Conservation (phyloP, 805 yeast genomes). For the Wickerhamomyces pijperi region DNA sequence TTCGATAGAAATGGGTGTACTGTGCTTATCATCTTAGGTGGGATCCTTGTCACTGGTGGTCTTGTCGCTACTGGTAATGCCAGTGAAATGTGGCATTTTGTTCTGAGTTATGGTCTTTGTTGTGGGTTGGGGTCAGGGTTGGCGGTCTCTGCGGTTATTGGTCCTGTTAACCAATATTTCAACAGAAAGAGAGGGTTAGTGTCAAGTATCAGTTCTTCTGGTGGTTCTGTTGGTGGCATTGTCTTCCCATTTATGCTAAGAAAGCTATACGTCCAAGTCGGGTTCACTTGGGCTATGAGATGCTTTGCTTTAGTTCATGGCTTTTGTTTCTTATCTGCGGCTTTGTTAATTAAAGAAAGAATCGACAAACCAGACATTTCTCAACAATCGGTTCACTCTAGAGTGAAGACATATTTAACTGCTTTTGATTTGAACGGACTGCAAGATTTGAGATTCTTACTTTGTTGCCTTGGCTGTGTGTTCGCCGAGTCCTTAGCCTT, state of each 20-base stretch:
- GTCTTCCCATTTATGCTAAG: slow-evolving; percentile 41
- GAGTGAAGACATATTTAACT: slow-evolving; percentile 8
- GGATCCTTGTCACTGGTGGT: slow-evolving; percentile 32
- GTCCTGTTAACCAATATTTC: slow-evolving; percentile 58
- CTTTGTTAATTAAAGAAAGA: slow-evolving; percentile 29
- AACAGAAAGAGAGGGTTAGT: slow-evolving; percentile 43
- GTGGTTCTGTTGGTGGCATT: slow-evolving; percentile 45
- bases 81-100: slow-evolving; percentile 43
- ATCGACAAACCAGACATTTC: slow-evolving; percentile 8
- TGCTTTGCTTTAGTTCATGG: slow-evolving; percentile 33
- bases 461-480: slow-evolving; percentile 30
- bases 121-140: slow-evolving; percentile 52
- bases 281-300: slow-evolving; percentile 48
- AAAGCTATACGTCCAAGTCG: slow-evolving; percentile 30
- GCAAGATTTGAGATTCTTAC: slow-evolving; percentile 30
- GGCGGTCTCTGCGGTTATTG: slow-evolving; percentile 43
- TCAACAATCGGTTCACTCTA: slow-evolving; percentile 10
- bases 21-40: slow-evolving; percentile 29
- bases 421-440: slow-evolving; percentile 26
- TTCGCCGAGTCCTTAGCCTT: slow-evolving; percentile 34
- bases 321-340: slow-evolving; percentile 22
- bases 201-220: slow-evolving; percentile 33
- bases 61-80: slow-evolving; percentile 40
- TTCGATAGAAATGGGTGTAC: slow-evolving; percentile 44
- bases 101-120: slow-evolving; percentile 40